A percentile compares a stretch with the other conserved stretches of the same genome.
Evolutionary conservation across 2,329 filamentous ascomycete genomes (phyloP).

Genomic region (Sporothrix curviconia): DNA sequence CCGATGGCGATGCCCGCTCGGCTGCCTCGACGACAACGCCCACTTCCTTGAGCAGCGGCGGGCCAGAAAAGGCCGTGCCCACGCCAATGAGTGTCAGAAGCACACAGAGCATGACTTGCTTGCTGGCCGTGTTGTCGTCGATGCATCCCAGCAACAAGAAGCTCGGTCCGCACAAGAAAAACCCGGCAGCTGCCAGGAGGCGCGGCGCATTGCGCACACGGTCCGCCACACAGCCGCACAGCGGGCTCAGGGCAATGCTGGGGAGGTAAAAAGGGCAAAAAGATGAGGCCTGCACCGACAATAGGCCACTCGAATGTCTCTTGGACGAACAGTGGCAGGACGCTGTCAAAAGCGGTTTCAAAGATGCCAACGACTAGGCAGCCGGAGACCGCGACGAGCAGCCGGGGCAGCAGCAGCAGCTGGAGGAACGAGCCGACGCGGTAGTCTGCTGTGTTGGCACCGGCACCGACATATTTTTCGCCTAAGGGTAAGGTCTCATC

Average conservation of each 20-base stretch:
- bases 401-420: neutral
- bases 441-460: too few relatives aligned
- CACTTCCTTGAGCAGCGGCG: neutral
- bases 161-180: neutral
- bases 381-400: neutral
- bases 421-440: neutral
- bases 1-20: neutral
- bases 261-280: slow-evolving; percentile 6
- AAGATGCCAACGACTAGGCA: slow-evolving; percentile 8
- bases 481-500: too few relatives aligned
- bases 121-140: neutral
- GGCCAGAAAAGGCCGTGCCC: neutral
- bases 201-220: slow-evolving; percentile 2
- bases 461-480: too few relatives aligned
- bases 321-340: slow-evolving; percentile 3
- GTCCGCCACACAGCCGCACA: too few relatives aligned
- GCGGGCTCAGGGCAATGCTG: neutral
- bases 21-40: slow-evolving; percentile 6
- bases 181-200: neutral
- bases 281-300: slow-evolving; percentile 3
- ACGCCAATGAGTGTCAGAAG: neutral
- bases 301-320: slow-evolving; percentile 1
- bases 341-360: slow-evolving; percentile 9
- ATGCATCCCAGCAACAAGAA: neutral
- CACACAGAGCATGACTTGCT: neutral